These are phyloP conservation scores for Chalciporus pseudorubinellus DNA, from an alignment of 768 basidiomycete genomes.

Conservation along the genomic window DNA sequence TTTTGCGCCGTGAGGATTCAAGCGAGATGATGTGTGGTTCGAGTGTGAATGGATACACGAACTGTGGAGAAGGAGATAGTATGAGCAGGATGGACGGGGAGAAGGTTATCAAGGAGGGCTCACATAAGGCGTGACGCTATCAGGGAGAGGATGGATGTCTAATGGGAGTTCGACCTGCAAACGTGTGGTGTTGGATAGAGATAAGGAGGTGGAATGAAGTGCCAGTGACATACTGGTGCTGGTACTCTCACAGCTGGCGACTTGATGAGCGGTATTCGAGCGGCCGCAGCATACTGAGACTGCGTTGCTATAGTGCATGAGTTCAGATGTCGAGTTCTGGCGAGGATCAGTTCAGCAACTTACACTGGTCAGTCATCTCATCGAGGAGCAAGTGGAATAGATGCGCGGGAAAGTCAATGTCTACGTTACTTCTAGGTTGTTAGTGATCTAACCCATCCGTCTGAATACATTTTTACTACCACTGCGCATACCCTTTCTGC, in stretches of 20 bases:
- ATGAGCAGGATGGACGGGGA: not conserved
- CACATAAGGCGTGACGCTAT: constrained; percentile 87
- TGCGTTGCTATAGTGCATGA: constrained; percentile 17
- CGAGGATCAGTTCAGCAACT: constrained; percentile 3
- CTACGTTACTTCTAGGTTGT: too few relatives aligned
- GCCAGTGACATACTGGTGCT: constrained; percentile 51
- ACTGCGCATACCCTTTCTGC: constrained; percentile 78
- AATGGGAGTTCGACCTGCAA: constrained; percentile 80
- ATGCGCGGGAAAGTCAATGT: constrained; percentile 1
- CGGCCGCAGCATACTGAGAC: constrained; percentile 78
- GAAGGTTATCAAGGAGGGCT: constrained; percentile 22
- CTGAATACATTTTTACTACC: constrained; percentile 87
- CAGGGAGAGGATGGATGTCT: constrained; percentile 93
- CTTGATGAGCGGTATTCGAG: constrained; percentile 83
- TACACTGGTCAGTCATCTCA: constrained; percentile 22
- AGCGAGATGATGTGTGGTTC: constrained; percentile 81
- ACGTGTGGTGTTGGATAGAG: not conserved
- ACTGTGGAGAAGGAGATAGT: constrained; percentile 47
- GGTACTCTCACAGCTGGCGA: constrained; percentile 89
- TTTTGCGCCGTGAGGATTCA: constrained; percentile 67
- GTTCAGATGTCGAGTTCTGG: constrained; percentile 1
- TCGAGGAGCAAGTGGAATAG: not conserved
- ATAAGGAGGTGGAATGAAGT: not conserved
- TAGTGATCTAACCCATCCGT: constrained; percentile 14
- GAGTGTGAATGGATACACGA: constrained; percentile 94